phyloP scores from a whole-genome alignment of 257 asterid genomes.

The Penstemon newberryi region DNA sequence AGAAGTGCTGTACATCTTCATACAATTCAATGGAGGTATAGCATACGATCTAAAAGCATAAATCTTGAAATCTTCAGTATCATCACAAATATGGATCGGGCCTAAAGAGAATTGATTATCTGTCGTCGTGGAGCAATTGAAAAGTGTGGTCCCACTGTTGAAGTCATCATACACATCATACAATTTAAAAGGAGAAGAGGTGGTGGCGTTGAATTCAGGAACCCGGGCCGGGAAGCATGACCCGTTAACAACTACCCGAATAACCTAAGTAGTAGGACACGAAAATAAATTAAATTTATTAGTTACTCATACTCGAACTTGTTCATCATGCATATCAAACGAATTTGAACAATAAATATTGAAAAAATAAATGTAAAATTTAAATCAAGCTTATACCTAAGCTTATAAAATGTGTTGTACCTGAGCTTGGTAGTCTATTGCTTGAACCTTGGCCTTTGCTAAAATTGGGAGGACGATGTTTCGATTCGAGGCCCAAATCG shows the following conservation, averaged over 20 bases:
- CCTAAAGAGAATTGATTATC: neutral
- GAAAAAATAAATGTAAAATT: no score
- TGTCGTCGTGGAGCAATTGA: constrained; percentile 51
- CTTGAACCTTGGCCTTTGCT: constrained; percentile 36
- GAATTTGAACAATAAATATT: no score
- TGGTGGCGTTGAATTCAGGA: constrained; percentile 27
- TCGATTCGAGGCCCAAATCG: constrained; percentile 33
- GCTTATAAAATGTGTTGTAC: neutral
- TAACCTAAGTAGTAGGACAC: neutral
- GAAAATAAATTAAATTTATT: no score
- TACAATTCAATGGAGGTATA: constrained; percentile 40
- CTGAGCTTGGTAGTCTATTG: constrained; percentile 46
- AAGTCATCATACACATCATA: neutral
- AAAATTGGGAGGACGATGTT: constrained; percentile 40
- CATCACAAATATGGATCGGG: constrained; percentile 42
- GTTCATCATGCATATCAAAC: no score
- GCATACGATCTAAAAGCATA: constrained; percentile 32
- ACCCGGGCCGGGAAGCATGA: constrained; percentile 52
- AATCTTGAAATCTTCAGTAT: constrained; percentile 33
- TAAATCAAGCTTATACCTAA: neutral
- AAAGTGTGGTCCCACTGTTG: constrained; percentile 40
- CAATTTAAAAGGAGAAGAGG: constrained; percentile 40
- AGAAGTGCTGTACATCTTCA: constrained; percentile 57
- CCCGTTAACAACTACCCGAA: constrained; percentile 33
- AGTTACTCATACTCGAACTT: no score